Evolutionary conservation across 208 protist species (phyloP).

Genomic region (Wallacemonas sp.): DNA sequence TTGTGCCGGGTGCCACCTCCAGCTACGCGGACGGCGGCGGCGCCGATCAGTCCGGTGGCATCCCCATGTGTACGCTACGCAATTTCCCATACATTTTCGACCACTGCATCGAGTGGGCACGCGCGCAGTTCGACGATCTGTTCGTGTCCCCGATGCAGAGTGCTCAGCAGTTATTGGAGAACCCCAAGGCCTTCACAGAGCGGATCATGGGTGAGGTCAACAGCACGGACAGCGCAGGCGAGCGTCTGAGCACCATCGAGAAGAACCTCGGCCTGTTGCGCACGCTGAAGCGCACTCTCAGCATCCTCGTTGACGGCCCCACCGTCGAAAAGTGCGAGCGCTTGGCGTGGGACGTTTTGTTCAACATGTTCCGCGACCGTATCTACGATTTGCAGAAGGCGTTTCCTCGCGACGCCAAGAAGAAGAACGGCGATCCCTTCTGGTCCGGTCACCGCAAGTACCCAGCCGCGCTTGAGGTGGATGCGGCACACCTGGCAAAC

Average conservation of each 20-base stretch:
- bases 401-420: constrained; percentile 97
- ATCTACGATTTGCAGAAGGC: constrained; percentile 97
- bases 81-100: constrained; percentile 99
- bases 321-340: constrained; percentile 93
- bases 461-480: constrained; percentile 63
- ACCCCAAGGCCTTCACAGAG: constrained; percentile 62
- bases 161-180: constrained; percentile 78
- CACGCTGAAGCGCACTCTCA: constrained; percentile 46
- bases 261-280: constrained; percentile 70
- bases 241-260: constrained; percentile 72
- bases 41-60: constrained; percentile 96
- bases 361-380: constrained; percentile 94
- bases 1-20: constrained; percentile 97
- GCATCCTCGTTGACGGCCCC: constrained; percentile 45
- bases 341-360: constrained; percentile 94
- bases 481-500: constrained; percentile 7
- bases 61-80: constrained; percentile 99
- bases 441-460: constrained; percentile 91
- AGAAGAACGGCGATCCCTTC: constrained; percentile 90
- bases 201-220: constrained; percentile 64
- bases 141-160: constrained; percentile 87
- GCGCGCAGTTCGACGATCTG: constrained; percentile 91
- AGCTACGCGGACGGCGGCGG: constrained; percentile 96
- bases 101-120: constrained; percentile 97
- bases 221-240: constrained; percentile 57